Base-by-base conservation (phyloP, 345 rosid species). In the Brassica carinata region DNA sequence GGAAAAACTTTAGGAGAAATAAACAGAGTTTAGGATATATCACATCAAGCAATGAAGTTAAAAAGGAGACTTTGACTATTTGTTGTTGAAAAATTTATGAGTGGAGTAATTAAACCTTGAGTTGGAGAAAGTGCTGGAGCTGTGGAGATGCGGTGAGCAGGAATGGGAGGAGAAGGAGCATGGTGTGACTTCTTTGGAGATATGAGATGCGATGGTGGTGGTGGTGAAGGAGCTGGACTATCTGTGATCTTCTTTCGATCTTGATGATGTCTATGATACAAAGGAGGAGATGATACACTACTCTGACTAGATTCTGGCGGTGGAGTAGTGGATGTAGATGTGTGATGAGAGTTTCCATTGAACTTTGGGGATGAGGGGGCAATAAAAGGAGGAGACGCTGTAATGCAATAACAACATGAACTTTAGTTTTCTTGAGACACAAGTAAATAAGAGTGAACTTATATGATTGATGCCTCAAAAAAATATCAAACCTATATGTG, bases 71-170 rank as follows among this genome's bases (percentile, higher is more conserved):
- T 33, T 66, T 19, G 18, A 23, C 2, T 10, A 45, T 64, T 10
- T 62, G 31, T 31, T 43, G 74, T 64, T 4, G 8, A 23, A 27
- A 71, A 51, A 62, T 27, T 31, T 59, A 75, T 64, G 73, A 76
- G 36, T 3, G 79, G 82, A 74, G 83, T 84, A 76, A 83, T 76
- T 81, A 89, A 79, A 71, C 82, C 77, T 48, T 79, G 61, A 7
- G 31, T 63, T 9, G 87, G 88, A 77, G 94, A 85, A 27, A 90
- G 92, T 72, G 95, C 79, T 78, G 92, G 91, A 74, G 87, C 84
- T 7, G 82, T 77, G 64, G 91, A 78, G 61, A 75, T 66, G 67
- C 58, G 58, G 53, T 48, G 92, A 80, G 63, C 82, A 78, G 71
- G 88, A 83, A 75, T 31, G 4, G 79, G 78, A 59, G 93, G 85